Evolutionary conservation across 495 filamentous ascomycete species (phyloP).

Genomic region (Chaetomium tenue): DNA sequence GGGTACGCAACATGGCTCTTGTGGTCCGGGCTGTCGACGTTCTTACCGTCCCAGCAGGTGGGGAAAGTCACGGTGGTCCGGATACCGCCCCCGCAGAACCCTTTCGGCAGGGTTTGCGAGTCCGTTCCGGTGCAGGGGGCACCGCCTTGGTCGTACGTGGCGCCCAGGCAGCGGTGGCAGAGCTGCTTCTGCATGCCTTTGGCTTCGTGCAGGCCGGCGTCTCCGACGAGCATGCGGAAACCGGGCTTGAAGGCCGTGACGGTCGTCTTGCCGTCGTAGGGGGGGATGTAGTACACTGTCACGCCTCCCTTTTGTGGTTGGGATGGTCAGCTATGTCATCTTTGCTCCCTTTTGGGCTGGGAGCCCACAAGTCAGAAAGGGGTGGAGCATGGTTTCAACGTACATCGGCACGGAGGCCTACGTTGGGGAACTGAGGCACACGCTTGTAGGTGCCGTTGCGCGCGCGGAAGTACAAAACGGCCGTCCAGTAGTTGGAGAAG

Average conservation of each 20-base stretch:
- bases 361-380: too few relatives aligned
- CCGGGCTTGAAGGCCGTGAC: constrained; percentile 43
- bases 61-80: constrained; percentile 51
- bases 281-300: constrained; percentile 44
- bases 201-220: constrained; percentile 33
- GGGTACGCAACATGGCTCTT: constrained; percentile 52
- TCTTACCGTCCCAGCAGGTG: constrained; percentile 57
- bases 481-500: constrained; percentile 47
- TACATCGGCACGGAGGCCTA: constrained; percentile 28
- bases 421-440: constrained; percentile 44
- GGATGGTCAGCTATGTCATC: too few relatives aligned
- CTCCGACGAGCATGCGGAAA: constrained; percentile 49
- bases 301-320: constrained; percentile 30
- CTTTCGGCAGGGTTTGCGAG: constrained; percentile 30
- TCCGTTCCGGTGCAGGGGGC: constrained; percentile 53
- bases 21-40: constrained; percentile 54
- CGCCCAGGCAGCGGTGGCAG: constrained; percentile 49
- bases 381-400: too few relatives aligned
- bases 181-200: constrained; percentile 41
- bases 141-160: constrained; percentile 47
- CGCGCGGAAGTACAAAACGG: constrained; percentile 43
- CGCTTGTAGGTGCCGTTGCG: constrained; percentile 49
- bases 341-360: too few relatives aligned
- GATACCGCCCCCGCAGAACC: constrained; percentile 50
- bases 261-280: constrained; percentile 39